Conservation (phyloP, 2,329 filamentous ascomycete genomes). For the Xylaria multiplex region DNA sequence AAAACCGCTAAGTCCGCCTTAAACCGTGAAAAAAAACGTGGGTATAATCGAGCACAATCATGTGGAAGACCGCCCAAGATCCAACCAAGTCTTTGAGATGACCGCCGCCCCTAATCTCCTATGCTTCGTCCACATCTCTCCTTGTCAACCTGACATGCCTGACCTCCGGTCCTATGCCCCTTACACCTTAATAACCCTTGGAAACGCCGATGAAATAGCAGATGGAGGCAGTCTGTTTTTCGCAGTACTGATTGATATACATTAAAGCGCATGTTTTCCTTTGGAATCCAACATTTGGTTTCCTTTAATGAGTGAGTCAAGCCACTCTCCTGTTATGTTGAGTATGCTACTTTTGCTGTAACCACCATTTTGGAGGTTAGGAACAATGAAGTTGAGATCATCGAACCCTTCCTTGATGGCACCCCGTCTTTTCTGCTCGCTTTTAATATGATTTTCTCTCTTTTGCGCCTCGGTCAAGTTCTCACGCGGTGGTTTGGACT, state of each 20-base stretch:
- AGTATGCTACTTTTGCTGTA: constrained; percentile 87
- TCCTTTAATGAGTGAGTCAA: constrained; percentile 76
- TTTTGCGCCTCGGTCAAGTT: constrained; percentile 92
- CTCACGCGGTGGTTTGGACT: constrained; percentile 64
- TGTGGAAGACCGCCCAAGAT: constrained; percentile 12
- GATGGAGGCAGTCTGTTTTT: constrained; percentile 5
- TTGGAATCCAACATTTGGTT: constrained; percentile 68
- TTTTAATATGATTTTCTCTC: constrained; percentile 75
- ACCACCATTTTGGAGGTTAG: constrained; percentile 76
- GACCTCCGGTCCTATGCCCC: constrained; percentile 11
- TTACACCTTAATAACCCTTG: background rate
- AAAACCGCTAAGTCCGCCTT: background rate
- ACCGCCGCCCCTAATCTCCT: background rate
- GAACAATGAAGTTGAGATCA: constrained; percentile 79
- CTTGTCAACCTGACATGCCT: constrained; percentile 13
- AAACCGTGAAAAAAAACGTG: constrained; percentile 12
- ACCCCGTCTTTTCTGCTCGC: constrained; percentile 67
- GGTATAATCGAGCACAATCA: constrained; percentile 27
- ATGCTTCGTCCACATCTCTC: constrained; percentile 5
- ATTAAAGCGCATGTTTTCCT: constrained; percentile 2
- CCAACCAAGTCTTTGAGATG: constrained; percentile 5
- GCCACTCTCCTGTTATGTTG: constrained; percentile 77
- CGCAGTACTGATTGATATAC: background rate
- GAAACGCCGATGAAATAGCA: constrained; percentile 26
- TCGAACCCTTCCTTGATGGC: constrained; percentile 83